These are phyloP conservation scores for Gypsophila paniculata DNA, from an alignment of 179 eudicot species.

Conservation along the genomic window DNA sequence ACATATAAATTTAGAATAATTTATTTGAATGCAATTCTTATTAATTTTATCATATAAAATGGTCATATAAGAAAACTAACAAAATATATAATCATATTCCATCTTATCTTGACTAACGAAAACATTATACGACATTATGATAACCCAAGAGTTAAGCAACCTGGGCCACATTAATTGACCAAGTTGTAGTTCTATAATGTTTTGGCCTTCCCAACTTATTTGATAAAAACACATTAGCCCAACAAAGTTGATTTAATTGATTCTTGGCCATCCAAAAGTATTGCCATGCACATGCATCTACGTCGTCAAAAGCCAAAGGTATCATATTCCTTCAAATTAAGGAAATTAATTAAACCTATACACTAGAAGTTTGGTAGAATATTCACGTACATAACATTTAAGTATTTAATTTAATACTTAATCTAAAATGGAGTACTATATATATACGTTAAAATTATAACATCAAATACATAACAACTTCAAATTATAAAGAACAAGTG, in stretches of 20 bases:
- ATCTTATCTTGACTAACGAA: not conserved
- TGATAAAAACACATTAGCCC: not conserved
- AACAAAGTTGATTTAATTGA: not conserved
- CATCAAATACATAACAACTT: not conserved
- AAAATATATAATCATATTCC: not conserved
- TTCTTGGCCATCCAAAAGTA: not conserved
- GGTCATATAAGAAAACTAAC: too few species aligned
- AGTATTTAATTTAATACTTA: too few species aligned
- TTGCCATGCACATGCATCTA: not conserved
- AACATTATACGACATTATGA: not conserved
- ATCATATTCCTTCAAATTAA: constrained; percentile 11
- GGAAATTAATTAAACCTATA: not conserved
- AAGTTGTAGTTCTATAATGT: not conserved
- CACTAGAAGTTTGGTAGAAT: not conserved
- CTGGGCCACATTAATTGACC: not conserved
- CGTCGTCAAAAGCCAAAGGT: constrained; percentile 8
- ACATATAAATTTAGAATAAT: too few species aligned
- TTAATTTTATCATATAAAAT: too few species aligned
- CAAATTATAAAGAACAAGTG: not conserved
- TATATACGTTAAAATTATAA: not conserved
- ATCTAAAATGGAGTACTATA: not conserved
- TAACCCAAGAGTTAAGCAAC: not conserved
- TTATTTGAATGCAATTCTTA: too few species aligned
- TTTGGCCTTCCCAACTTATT: not conserved
- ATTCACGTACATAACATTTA: not conserved